Base-by-base conservation (phyloP, 2,329 filamentous ascomycete species). In the Verruconis gallopava region DNA sequence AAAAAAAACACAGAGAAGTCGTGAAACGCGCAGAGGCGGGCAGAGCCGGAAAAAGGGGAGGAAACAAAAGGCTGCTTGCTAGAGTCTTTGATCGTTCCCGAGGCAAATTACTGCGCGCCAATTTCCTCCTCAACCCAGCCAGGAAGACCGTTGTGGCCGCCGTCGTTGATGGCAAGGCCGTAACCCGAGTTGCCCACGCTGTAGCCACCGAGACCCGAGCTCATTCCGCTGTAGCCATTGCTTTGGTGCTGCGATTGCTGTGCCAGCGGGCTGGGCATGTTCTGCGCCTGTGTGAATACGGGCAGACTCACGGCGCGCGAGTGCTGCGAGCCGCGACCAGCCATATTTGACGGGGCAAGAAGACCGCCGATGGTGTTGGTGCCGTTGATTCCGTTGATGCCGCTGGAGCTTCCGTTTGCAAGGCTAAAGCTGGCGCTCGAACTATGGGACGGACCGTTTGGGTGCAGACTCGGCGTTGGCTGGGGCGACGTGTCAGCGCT, bases 261-360 rank as follows among this genome's bases (percentile, higher is more conserved):
- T 20, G 43, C 34, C 12, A 54, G 55, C 25, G 57, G 60, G 42
- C 58, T 57, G 33, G 57, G 50, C 2, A 59, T 54, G 49, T 63
- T 59, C 11, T 69, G 64, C 35, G 73, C 72, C 48, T 78, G 72
- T 2, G 72, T 74, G 57, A 79, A 79, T 4, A 74, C 76, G 1
- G 91, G 91, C 54, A 98, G 67, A 58, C 86, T 94, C 46, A 95
- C 85, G 22, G 91, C 86, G 28, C 91, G 80, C 55, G 77, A 89
- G 55, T 81, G 77, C 48, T 73, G 71, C 34, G 71, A 69, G 44
- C 73, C 69, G 35, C 67, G 71, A 33, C 69, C 69, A 45, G 72
- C 69, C 42, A 75, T 56, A 49, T 75, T 79, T 40, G 75, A 76
- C 2, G 84, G 83, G 2, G 83, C 81, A 39, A 91, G 71, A 28